Evolutionary conservation across 768 basidiomycete genomes (phyloP), one percentile per base, ranked within the genome.

Genomic region (Lentinula sp.): DNA sequence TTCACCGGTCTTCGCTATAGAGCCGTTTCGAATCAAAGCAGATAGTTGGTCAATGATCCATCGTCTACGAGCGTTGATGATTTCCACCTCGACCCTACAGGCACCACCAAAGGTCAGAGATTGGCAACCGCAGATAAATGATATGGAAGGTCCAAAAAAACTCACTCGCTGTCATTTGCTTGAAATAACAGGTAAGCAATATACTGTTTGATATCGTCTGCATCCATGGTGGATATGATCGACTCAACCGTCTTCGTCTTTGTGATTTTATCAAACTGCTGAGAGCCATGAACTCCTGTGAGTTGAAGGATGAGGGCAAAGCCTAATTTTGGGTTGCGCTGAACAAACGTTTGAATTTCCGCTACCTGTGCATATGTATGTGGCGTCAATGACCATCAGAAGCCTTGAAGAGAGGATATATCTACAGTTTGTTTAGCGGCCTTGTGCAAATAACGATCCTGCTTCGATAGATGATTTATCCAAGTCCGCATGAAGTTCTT

Each of bases 401-500:
- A 46, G 60, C 57, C 35, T 52, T 8, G 20, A 59, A 9, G 7
- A 43, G 48, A 23, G 10, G 45, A 37, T 12, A 52, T 39, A 72
- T 87, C 48, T 66, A 91, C 96, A 69, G 93, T 87, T 71, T 91
- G 86, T 61, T 82, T 82, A 2, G 96, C 93, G 16, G 89, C 87
- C 73, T 93, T 95, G 76, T 96, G 91, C 50, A 98, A 75, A 70
- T 94, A 90, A 55, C 94, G 84, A 72, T 98, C 95, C 49, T 81
- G 81, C 58, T 91, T 87, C 0, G 93, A 90, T 20, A 99, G 80
- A 72, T 98, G 95, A 70, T 96, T 96, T 62, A 96, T 95, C 93
- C 95, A 96, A 41, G 89, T 88, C 41, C 94, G 87, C 90, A 98
- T 95, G 68, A 97, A 91, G 71, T 97, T 95, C 67, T 88, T 89